Percentiles rank a stretch among this genome's conserved stretches.
Conservation (phyloP, 768 basidiomycete species). For the Leccinum boreale region DNA sequence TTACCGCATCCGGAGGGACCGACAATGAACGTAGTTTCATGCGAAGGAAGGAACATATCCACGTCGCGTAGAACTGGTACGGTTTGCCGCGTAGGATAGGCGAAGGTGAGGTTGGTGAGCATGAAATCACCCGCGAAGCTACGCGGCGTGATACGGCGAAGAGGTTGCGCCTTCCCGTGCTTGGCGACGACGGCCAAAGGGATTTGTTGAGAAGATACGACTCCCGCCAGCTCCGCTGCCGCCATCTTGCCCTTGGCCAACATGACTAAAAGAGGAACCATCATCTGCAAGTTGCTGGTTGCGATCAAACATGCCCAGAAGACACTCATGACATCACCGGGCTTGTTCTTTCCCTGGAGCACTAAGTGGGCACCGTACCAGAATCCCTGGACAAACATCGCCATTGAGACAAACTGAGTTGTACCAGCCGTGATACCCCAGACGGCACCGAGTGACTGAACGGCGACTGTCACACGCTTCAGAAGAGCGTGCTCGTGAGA, state of each 20-base stretch:
- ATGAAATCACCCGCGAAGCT: conserved; percentile 70
- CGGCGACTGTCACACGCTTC: conserved; percentile 42
- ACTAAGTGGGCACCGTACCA: conserved; percentile 94
- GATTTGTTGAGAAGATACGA: conserved; percentile 42
- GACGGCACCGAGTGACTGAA: conserved; percentile 54
- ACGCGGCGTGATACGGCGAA: conserved; percentile 65
- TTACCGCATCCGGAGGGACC: conserved; percentile 79
- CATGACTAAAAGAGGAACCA: too few relatives aligned
- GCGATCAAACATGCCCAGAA: conserved; percentile 98
- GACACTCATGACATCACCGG: conserved; percentile 90
- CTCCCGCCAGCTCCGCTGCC: too few relatives aligned
- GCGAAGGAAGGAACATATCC: conserved; percentile 64
- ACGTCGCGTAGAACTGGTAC: conserved; percentile 56
- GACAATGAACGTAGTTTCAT: conserved; percentile 77
- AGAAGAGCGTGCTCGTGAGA: conserved; percentile 50
- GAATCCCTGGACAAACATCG: conserved; percentile 95
- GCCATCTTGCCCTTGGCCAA: too few relatives aligned
- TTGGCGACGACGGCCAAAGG: conserved; percentile 19
- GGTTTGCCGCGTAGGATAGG: conserved; percentile 70
- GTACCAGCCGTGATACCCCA: conserved; percentile 74
- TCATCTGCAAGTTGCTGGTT: too few relatives aligned
- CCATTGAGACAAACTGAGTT: conserved; percentile 79
- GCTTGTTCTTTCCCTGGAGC: conserved; percentile 59
- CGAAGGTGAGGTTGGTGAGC: conserved; percentile 58
- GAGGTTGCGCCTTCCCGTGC: conserved; percentile 19